These are phyloP conservation scores for Curvularia sp. DNA, from an alignment of 2,329 filamentous ascomycete species.

Conservation along the genomic window DNA sequence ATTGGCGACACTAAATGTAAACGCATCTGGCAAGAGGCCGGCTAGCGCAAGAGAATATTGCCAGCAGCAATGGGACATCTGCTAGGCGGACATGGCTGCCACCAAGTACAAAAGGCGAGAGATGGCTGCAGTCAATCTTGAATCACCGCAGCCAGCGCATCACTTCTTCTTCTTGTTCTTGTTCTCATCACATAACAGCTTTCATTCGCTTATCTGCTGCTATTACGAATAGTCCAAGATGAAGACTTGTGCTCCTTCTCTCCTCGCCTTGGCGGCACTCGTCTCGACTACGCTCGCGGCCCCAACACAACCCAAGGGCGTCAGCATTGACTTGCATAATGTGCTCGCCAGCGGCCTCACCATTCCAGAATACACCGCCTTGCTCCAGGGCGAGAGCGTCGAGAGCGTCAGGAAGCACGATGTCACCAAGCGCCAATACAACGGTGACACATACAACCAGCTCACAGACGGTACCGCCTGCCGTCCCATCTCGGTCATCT, in stretches of 20 bases:
- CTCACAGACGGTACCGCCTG: conserved; percentile 49
- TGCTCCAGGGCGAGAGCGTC: conserved; percentile 27
- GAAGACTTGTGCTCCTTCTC: conserved; percentile 27
- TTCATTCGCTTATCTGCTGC: not conserved
- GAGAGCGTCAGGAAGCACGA: conserved; percentile 12
- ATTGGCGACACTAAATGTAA: conserved; percentile 9
- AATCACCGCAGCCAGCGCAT: conserved; percentile 5
- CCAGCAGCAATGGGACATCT: not conserved
- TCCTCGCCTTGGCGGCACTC: conserved; percentile 30
- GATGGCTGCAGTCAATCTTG: not conserved
- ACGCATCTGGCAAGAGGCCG: conserved; percentile 7
- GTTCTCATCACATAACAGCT: not conserved
- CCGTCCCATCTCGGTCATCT: conserved; percentile 61
- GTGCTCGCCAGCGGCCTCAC: conserved; percentile 34
- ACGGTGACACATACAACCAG: conserved; percentile 40
- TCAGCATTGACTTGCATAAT: conserved; percentile 40
- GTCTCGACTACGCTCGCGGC: conserved; percentile 25
- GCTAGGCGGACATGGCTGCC: not conserved
- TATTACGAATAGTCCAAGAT: conserved; percentile 19
- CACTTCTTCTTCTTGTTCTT: not conserved
- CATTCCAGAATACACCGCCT: conserved; percentile 33
- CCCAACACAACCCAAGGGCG: conserved; percentile 26
- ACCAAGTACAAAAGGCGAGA: conserved; percentile 17
- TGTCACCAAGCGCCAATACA: conserved; percentile 34
- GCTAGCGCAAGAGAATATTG: conserved; percentile 4